Conservation (phyloP, 2,329 filamentous ascomycete species). For the Dothiorella sarmentorum region DNA sequence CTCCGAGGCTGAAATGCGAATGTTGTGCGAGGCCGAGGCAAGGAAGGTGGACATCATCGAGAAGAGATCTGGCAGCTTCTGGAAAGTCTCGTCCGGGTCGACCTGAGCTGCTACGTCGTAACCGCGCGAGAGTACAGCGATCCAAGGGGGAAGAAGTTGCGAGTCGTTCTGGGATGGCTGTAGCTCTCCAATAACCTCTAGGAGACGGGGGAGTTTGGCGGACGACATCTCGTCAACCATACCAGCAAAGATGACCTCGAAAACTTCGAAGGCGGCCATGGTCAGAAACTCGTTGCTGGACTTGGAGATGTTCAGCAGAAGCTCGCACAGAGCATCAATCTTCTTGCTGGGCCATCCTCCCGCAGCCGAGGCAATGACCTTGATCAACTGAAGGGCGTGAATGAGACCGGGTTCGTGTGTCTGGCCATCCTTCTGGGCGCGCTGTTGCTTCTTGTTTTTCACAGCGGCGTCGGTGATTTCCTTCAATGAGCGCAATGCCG, state of each 20-base stretch:
- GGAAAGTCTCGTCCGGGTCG: conserved; percentile 85
- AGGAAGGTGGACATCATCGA: conserved; percentile 76
- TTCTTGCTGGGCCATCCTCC: conserved; percentile 96
- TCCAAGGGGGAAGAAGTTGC: conserved; percentile 91
- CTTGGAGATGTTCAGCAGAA: conserved; percentile 81
- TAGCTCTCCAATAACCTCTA: conserved; percentile 88
- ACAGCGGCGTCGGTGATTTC: conserved; percentile 69
- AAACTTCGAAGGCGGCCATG: conserved; percentile 94
- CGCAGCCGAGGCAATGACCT: conserved; percentile 80
- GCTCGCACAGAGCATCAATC: conserved; percentile 86
- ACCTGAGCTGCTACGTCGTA: conserved; percentile 92
- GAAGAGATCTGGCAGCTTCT: conserved; percentile 83
- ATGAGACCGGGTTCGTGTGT: conserved; percentile 80
- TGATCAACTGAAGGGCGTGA: conserved; percentile 87
- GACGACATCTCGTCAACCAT: conserved; percentile 87
- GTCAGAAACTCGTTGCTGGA: conserved; percentile 94
- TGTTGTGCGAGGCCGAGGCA: conserved; percentile 84
- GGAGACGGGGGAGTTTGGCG: conserved; percentile 79
- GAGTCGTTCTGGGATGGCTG: conserved; percentile 91
- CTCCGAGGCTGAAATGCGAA: conserved; percentile 89
- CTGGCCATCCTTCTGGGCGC: conserved; percentile 51
- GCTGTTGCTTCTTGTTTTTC: conserved; percentile 62
- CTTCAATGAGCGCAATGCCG: conserved; percentile 74
- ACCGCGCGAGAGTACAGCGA: conserved; percentile 88
- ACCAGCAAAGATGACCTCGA: conserved; percentile 92